Conservation (phyloP, 2,329 filamentous ascomycete species). For the Paraconiothyrium sp. region DNA sequence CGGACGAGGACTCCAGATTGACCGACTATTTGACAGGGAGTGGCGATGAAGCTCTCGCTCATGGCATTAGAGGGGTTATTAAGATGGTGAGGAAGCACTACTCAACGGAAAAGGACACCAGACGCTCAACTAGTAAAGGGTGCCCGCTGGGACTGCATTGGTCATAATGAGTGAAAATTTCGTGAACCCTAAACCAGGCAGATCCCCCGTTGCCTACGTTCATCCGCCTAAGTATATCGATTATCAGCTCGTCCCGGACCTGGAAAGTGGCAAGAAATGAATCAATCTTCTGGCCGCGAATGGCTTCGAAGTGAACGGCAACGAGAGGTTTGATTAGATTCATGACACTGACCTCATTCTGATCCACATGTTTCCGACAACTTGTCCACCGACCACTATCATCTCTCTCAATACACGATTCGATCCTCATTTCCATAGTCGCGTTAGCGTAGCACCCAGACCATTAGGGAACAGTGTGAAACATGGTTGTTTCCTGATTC, state of each 20-base stretch:
- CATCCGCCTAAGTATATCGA: conserved; percentile 70
- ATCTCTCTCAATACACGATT: conserved; percentile 64
- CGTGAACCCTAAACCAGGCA: conserved; percentile 67
- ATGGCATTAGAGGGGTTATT: conserved; percentile 69
- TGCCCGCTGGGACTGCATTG: conserved; percentile 70
- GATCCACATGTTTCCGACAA: conserved; percentile 73
- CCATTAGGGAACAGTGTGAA: too few relatives aligned
- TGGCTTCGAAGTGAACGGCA: conserved; percentile 64
- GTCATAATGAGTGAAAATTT: conserved; percentile 67
- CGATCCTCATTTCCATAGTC: conserved; percentile 66
- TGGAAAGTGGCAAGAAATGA: conserved; percentile 56
- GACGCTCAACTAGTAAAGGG: conserved; percentile 43
- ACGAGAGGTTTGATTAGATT: conserved; percentile 73
- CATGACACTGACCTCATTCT: conserved; percentile 75
- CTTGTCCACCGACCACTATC: conserved; percentile 71
- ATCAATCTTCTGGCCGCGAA: too few relatives aligned
- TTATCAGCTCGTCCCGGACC: conserved; percentile 70
- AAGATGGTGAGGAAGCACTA: conserved; percentile 61
- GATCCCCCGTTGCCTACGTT: conserved; percentile 73
- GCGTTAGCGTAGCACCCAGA: conserved; percentile 66
- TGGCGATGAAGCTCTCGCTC: conserved; percentile 69
- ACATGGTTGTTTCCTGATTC: too few relatives aligned
- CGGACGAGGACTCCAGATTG: conserved; percentile 72
- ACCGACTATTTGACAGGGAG: conserved; percentile 72
- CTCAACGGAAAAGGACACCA: too few relatives aligned